Conservation (phyloP, 148 eudicot genomes). For the Dianthus caryophyllus region DNA sequence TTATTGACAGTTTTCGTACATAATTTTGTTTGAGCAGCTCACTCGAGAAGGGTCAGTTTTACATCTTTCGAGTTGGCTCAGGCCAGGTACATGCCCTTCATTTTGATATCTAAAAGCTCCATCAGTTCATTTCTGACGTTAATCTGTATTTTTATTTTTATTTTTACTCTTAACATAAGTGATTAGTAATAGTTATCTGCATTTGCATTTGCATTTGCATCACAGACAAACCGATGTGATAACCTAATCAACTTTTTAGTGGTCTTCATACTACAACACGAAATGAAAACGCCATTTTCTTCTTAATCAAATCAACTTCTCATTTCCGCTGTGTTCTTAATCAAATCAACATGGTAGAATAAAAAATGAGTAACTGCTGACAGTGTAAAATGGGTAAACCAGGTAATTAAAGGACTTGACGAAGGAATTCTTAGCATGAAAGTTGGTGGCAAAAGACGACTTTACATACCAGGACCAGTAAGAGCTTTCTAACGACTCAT, state of each 20-base stretch:
- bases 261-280: no score
- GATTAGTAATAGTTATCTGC: no score
- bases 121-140: no score
- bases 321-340: no score
- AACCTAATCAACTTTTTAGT: no score
- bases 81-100: constrained; percentile 63
- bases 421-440: constrained; percentile 95
- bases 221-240: no score
- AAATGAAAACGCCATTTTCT: no score
- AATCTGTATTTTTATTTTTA: no score
- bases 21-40: constrained; percentile 52
- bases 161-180: no score
- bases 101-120: constrained; percentile 4
- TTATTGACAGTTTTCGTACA: not conserved
- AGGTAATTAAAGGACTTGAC: constrained; percentile 97
- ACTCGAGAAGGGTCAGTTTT: constrained; percentile 72
- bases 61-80: constrained; percentile 89
- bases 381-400: constrained; percentile 18
- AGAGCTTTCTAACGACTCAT: constrained; percentile 27
- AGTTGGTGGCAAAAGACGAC: constrained; percentile 86
- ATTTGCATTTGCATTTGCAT: no score
- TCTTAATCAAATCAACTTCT: no score
- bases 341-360: not conserved
- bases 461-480: constrained; percentile 93
- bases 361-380: not conserved